Evolutionary conservation across 352 stramenopile genomes (phyloP), one percentile per base, ranked within the genome.

Genomic region (Phytophthora quininea): DNA sequence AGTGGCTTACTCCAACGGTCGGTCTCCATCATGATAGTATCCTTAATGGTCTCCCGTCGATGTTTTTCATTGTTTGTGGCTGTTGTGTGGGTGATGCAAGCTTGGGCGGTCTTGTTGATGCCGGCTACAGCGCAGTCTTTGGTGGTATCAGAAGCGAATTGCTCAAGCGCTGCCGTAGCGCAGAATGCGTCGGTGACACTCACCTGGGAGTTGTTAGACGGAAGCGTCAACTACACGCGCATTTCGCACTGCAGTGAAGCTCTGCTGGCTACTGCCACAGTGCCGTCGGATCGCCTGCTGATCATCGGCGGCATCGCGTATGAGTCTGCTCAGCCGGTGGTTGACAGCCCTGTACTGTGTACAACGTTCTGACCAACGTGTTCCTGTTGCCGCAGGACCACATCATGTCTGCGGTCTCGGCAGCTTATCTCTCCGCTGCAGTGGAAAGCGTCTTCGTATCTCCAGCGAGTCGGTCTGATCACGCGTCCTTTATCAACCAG

Each of bases 301-400:
- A 69, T 88, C n/a, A 72, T 91, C 30, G 84, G 84, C 5, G 84
- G 82, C 35, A 88, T 91, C 45, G 82, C 80, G 58, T 91, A 87
- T 69, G 84, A 91, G 60, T 90, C 82, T 0, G 77, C 82, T 27
- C 84, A 92, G 66, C 84, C 84, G 4, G 77, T 86, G 2, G 80
- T 90, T 9, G 59, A 68, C 54, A 84, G 70, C 38, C 78, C 82
- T 37, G 74, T 85, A 29, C 64, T 90, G n/a, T 90, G 30, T 92
- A 79, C 64, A 58, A 78, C 35, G 59, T 84, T 27, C 37, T 58
- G 6, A 58, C 70, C 3, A 84, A 88, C 61, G 27, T 35, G 1
- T 92, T 89, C 58, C 40, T 61, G 5, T 67, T 72, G 4, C 77
- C 81, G 0, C 52, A 71, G 35, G 83, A 92, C 68, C 62, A 77